Percentiles rank a stretch among this genome's conserved stretches.
Evolutionary conservation across 108 stramenopile genomes (phyloP).

Genomic region (Parmales sp.): DNA sequence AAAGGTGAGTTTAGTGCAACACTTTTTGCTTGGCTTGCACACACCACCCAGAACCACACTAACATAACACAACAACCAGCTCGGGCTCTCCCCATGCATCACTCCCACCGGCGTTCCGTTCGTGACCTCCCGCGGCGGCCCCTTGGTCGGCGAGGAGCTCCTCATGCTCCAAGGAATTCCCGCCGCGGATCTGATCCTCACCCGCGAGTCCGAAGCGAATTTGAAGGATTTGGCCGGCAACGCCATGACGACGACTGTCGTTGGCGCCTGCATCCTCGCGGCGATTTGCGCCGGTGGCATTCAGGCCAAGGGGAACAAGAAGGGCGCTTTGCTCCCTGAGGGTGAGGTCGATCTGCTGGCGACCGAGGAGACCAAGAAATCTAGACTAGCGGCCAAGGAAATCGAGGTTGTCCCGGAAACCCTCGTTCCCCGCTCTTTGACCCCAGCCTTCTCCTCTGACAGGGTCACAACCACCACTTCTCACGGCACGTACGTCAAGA

Average conservation of each 20-base stretch:
- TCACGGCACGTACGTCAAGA: too few relatives aligned
- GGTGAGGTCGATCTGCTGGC: too few relatives aligned
- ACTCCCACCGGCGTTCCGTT: slow-evolving; percentile 35
- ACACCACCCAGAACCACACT: too few relatives aligned
- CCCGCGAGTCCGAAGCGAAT: slow-evolving; percentile 34
- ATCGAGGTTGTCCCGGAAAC: background rate
- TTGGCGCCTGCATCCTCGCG: slow-evolving; percentile 22
- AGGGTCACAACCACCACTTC: too few relatives aligned
- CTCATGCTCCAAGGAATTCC: slow-evolving; percentile 42
- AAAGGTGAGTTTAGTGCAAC: too few relatives aligned
- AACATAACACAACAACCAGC: background rate
- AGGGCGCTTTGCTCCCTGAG: too few relatives aligned
- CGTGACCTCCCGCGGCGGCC: slow-evolving; percentile 37
- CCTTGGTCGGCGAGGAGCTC: slow-evolving; percentile 35
- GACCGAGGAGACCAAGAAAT: too few relatives aligned
- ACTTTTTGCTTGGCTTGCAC: too few relatives aligned
- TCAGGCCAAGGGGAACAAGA: background rate
- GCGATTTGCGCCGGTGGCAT: slow-evolving; percentile 15
- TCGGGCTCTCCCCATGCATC: slow-evolving; percentile 32
- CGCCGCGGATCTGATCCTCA: slow-evolving; percentile 31
- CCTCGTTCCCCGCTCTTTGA: slow-evolving; percentile 21
- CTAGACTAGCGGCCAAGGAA: too few relatives aligned
- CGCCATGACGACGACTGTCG: slow-evolving; percentile 39
- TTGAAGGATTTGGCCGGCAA: slow-evolving; percentile 36
- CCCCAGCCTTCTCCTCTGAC: too few relatives aligned